Evolutionary conservation across 768 basidiomycete species (phyloP).

Genomic region (Boletus rubroflammeus): DNA sequence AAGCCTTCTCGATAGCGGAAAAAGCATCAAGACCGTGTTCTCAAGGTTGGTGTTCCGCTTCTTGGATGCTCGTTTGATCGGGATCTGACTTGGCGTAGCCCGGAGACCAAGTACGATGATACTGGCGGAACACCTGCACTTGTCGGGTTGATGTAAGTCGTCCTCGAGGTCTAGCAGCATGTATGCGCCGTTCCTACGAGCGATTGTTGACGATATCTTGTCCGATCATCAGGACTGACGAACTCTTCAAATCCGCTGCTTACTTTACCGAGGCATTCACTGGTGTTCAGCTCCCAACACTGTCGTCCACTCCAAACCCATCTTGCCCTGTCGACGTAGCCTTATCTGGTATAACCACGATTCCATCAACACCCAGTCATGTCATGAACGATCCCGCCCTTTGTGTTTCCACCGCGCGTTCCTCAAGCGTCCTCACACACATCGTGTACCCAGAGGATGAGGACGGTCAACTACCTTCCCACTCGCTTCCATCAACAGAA

Average conservation of each 20-base stretch:
- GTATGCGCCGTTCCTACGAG: not conserved
- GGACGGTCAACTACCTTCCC: not conserved
- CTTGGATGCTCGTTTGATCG: not conserved
- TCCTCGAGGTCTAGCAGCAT: not conserved
- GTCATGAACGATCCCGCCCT: not conserved
- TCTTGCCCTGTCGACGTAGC: not conserved
- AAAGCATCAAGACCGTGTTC: constrained; percentile 46
- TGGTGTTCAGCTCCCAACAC: constrained; percentile 24
- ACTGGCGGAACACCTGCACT: constrained; percentile 68
- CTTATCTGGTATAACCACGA: not conserved
- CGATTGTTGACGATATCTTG: constrained; percentile 3
- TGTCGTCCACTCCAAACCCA: constrained; percentile 11
- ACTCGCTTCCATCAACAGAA: not conserved
- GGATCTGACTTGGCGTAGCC: constrained; percentile 33
- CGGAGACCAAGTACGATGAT: constrained; percentile 61
- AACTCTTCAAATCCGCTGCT: constrained; percentile 71
- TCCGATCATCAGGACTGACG: constrained; percentile 53
- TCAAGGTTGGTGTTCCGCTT: constrained; percentile 37
- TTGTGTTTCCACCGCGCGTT: constrained; percentile 12
- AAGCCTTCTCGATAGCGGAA: constrained; percentile 66
- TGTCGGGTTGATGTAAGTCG: constrained; percentile 59
- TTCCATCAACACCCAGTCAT: not conserved
- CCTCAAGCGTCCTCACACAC: constrained; percentile 24
- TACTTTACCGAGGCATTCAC: constrained; percentile 69
- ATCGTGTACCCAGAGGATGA: constrained; percentile 14